Evolutionary conservation across 2,329 filamentous ascomycete species (phyloP).

Genomic region (Zalaria sp.): DNA sequence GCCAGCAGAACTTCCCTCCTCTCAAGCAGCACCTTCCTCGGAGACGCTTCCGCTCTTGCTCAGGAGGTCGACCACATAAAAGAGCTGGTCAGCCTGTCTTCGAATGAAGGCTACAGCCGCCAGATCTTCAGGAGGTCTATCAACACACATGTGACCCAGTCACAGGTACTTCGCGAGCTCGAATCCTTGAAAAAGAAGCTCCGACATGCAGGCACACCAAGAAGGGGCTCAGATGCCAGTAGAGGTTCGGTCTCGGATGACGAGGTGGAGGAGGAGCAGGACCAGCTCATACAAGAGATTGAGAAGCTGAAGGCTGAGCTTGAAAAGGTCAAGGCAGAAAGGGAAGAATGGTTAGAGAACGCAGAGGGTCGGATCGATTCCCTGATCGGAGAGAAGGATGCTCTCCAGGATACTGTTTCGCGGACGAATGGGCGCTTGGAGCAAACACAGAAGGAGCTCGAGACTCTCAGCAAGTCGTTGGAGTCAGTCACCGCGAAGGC

Average conservation of each 20-base stretch:
- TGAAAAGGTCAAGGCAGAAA: constrained; percentile 12
- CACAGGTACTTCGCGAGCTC: constrained; percentile 8
- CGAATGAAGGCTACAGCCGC: constrained; percentile 7
- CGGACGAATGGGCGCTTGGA: constrained; percentile 6
- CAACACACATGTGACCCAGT: constrained; percentile 6
- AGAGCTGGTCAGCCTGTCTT: constrained; percentile 8
- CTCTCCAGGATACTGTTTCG: constrained; percentile 9
- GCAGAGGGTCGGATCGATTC: constrained; percentile 19
- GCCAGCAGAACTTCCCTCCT: neutral
- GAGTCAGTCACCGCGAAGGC: constrained; percentile 1
- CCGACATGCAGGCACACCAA: constrained; percentile 1
- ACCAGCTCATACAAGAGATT: constrained; percentile 6
- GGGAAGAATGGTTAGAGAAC: constrained; percentile 19
- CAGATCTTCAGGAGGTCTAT: constrained; percentile 8
- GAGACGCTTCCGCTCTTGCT: constrained; percentile 2
- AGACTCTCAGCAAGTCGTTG: constrained; percentile 6
- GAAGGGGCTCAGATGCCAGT: constrained; percentile 1
- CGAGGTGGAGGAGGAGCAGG: constrained; percentile 2
- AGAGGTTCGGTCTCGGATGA: constrained; percentile 3
- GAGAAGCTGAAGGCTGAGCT: constrained; percentile 5
- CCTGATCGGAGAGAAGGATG: constrained; percentile 16
- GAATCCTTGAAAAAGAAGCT: constrained; percentile 7
- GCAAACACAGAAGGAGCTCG: constrained; percentile 9
- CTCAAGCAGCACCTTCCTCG: neutral
- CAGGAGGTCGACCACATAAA: constrained; percentile 9